Conservation (phyloP, 495 filamentous ascomycete genomes). For the Hypoxylon lienhwacheense region DNA sequence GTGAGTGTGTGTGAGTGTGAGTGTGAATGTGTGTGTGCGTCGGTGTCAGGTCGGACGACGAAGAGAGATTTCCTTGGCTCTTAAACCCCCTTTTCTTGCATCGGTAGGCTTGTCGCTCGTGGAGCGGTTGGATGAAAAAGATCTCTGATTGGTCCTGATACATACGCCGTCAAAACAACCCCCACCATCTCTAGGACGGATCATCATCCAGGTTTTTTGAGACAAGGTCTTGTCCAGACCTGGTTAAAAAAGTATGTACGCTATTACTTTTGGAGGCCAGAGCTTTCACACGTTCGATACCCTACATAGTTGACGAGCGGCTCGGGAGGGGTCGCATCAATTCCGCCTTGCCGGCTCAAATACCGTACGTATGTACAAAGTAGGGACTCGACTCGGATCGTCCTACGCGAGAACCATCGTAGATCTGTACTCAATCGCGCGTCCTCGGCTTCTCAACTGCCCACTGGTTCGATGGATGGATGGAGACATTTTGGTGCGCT, state of each 20-base stretch:
- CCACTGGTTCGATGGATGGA: neutral
- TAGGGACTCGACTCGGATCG: slow-evolving; percentile 1
- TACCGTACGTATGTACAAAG: neutral
- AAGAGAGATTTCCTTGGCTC: slow-evolving; percentile 14
- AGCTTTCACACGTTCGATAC: neutral
- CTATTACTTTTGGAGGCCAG: slow-evolving; percentile 9
- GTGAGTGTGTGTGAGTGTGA: no score
- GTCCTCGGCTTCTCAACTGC: neutral
- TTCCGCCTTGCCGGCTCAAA: slow-evolving; percentile 11
- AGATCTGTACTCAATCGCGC: slow-evolving; percentile 7
- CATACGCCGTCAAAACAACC: slow-evolving; percentile 27
- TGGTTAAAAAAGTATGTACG: no score
- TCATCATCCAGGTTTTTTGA: slow-evolving; percentile 18
- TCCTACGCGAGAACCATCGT: slow-evolving; percentile 3
- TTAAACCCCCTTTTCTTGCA: slow-evolving; percentile 33
- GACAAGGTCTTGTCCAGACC: no score
- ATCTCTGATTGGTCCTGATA: slow-evolving; percentile 19
- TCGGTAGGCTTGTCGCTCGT: slow-evolving; percentile 23
- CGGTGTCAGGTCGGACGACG: slow-evolving; percentile 14
- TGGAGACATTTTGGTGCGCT: no score
- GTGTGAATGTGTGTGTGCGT: slow-evolving; percentile 1
- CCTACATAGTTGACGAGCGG: slow-evolving; percentile 1
- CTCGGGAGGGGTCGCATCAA: slow-evolving; percentile 14
- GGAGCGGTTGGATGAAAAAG: slow-evolving; percentile 12
- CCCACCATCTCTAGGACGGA: slow-evolving; percentile 26